Base-by-base conservation (phyloP, 345 rosid genomes). In the Acer campestre region DNA sequence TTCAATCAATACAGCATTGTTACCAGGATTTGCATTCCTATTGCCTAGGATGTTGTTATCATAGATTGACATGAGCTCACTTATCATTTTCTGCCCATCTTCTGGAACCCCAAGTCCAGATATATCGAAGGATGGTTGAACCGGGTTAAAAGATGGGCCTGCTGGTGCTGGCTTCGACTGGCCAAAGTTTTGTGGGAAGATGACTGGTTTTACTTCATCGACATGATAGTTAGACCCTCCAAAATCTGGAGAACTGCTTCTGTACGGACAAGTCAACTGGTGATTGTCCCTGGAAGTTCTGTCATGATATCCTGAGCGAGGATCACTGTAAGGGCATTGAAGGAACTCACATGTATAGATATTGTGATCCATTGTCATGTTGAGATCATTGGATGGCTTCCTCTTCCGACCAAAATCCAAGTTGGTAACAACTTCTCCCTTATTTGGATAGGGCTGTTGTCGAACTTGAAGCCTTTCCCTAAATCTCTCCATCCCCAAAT, bases 41-140 rank as follows among this genome's bases (percentile, higher is more conserved):
- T 73, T 90, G 68, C 88, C 80, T 69, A 86, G 94, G 65, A 90
- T 78, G 46, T 82, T 94, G 68, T 85, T 79, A 53, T 94, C 98
- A 17, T 94, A 96, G 75, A 89, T 71, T 6, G 98, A 88, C 95
- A 96, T 90, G 42, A 96, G 97, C 46, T 96, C 95, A 0, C 83
- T 86, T 78, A 96, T 96, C 90, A 84, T 88, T 82, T 90, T 94
- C 75, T 90, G 98, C 23, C 98, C 99, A 71, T 96, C 99, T 82
- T 92, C 98, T 40, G 99, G 98, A 76, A 96, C 94, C 61, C 97
- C 93, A 13, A 87, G 84, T 63, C 84, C 90, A 0, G 98, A 80
- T 56, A 94, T 87, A 84, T 94, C 92, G 6, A 94, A 83, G 18
- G 89, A 71, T 14, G 88, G 80, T 10, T 86, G 66, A 1, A 79